A percentile compares a stretch with the other conserved stretches of the same genome.
phyloP scores from a whole-genome alignment of 257 asterid genomes.

The Voacanga thouarsii region DNA sequence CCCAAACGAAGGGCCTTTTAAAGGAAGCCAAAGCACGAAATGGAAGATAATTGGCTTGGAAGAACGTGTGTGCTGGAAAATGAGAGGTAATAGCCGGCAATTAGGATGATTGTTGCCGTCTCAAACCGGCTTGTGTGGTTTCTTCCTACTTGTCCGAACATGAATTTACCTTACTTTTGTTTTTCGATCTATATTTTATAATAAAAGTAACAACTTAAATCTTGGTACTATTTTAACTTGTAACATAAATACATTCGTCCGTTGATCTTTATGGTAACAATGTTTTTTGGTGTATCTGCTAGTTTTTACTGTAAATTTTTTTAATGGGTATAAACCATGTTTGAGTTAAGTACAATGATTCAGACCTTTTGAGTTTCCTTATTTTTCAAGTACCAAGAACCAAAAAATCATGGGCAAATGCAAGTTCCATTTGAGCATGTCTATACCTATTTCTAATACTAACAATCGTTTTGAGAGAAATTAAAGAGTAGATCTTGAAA shows the following conservation, averaged over 20 bases:
- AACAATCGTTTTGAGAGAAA: no score
- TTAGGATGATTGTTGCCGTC: conserved; percentile 40
- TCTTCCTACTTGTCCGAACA: conserved; percentile 44
- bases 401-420: neutral
- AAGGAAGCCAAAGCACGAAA: conserved; percentile 23
- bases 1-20: conserved; percentile 49
- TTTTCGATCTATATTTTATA: neutral
- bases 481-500: no score
- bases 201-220: neutral
- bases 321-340: neutral
- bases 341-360: conserved; percentile 13
- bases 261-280: conserved; percentile 15
- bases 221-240: neutral
- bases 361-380: neutral
- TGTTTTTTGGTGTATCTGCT: conserved; percentile 25
- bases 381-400: no score
- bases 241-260: neutral
- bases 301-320: conserved; percentile 10
- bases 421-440: neutral
- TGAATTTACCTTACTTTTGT: conserved; percentile 20
- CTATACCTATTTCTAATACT: no score
- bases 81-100: conserved; percentile 55
- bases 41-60: neutral
- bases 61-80: conserved; percentile 44
- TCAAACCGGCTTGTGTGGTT: conserved; percentile 40